phyloP scores from a whole-genome alignment of 2,329 filamentous ascomycete species.

The Chaetomium sp. region DNA sequence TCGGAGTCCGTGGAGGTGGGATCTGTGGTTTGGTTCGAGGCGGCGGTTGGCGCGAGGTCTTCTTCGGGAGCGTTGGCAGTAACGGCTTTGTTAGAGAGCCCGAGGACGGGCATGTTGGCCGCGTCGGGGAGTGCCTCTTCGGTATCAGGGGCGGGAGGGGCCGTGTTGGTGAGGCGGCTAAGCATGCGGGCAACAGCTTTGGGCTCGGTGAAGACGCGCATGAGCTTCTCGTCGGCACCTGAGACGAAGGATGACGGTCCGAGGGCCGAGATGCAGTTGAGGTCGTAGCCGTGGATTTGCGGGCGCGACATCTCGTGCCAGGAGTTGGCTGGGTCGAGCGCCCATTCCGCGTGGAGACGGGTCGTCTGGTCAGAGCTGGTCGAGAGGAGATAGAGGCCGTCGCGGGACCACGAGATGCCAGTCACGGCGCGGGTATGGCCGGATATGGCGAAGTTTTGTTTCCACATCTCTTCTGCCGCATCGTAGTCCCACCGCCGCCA shows the following conservation, averaged over 20 bases:
- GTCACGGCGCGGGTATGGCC: conserved; percentile 84
- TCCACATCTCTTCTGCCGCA: conserved; percentile 66
- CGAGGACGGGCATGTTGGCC: conserved; percentile 91
- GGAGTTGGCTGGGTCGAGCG: conserved; percentile 1
- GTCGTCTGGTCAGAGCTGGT: conserved; percentile 94
- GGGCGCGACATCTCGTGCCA: conserved; percentile 97
- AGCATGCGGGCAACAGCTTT: conserved; percentile 78
- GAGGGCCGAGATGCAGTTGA: conserved; percentile 87
- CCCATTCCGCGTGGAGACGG: conserved; percentile 80
- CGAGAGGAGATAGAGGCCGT: conserved; percentile 82
- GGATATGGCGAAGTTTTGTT: conserved; percentile 73
- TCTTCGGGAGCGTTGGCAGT: conserved; percentile 56
- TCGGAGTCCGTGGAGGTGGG: conserved; percentile 52
- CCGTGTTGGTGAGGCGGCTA: conserved; percentile 65
- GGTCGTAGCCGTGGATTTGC: conserved; percentile 96
- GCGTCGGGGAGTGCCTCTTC: conserved; percentile 68
- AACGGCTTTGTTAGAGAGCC: conserved; percentile 93
- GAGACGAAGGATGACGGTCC: conserved; percentile 80
- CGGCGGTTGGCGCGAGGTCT: conserved; percentile 44
- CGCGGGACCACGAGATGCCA: conserved; percentile 79
- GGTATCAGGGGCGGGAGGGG: conserved; percentile 39
- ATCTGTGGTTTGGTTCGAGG: conserved; percentile 50
- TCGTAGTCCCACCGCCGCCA: conserved; percentile 85
- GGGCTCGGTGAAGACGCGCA: conserved; percentile 91
- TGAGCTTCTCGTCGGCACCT: conserved; percentile 95